phyloP scores from a whole-genome alignment of 352 stramenopile species.

The Pythium vanterpoolii region DNA sequence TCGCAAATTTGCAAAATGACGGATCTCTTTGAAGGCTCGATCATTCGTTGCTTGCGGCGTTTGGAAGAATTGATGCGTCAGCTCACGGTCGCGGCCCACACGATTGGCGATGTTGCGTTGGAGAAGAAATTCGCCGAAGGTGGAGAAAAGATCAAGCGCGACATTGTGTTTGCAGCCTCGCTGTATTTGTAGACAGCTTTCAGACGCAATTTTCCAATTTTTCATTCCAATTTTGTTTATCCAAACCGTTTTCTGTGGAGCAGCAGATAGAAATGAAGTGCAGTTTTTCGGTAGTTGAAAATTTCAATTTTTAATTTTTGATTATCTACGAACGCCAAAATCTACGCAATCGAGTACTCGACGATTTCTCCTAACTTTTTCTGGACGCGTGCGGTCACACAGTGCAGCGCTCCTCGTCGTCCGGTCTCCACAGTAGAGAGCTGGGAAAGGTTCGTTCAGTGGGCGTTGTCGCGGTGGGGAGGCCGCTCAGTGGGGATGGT shows the following conservation, averaged over 20 bases:
- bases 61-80: slow-evolving; percentile 98
- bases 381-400: too few species aligned
- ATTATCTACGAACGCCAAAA: neutral
- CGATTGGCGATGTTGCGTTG: slow-evolving; percentile 97
- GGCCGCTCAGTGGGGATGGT: slow-evolving; percentile 43
- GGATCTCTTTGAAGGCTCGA: slow-evolving; percentile 97
- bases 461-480: slow-evolving; percentile 22
- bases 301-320: neutral
- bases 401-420: slow-evolving; percentile 28
- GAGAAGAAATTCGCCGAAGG: slow-evolving; percentile 98
- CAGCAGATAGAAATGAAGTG: too few species aligned
- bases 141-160: slow-evolving; percentile 96
- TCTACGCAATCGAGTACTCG: neutral
- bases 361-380: too few species aligned
- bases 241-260: neutral
- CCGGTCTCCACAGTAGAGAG: slow-evolving; percentile 44
- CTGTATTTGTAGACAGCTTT: slow-evolving; percentile 91
- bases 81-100: slow-evolving; percentile 92
- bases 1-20: slow-evolving; percentile 99
- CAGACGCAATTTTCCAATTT: too few species aligned
- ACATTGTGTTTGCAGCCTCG: slow-evolving; percentile 99
- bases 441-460: slow-evolving; percentile 34
- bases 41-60: slow-evolving; percentile 96
- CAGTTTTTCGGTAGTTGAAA: too few species aligned
- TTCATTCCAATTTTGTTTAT: neutral